phyloP scores from a whole-genome alignment of 768 basidiomycete species.

The Hypholoma sublateritium region DNA sequence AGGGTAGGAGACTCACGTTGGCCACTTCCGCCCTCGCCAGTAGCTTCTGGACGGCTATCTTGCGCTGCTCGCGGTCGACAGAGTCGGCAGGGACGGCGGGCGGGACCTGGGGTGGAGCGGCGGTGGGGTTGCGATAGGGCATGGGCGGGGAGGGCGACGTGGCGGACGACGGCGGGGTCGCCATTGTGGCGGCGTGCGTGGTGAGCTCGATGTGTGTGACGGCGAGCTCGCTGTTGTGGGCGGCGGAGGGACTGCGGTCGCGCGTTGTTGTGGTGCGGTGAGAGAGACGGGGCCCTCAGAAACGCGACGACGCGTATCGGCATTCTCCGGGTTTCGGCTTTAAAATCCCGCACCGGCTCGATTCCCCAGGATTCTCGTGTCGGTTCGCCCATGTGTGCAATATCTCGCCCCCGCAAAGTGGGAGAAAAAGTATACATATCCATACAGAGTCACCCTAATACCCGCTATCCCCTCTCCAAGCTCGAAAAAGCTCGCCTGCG shows the following conservation, averaged over 20 bases:
- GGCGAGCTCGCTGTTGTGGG: conserved; percentile 36
- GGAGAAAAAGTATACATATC: background rate
- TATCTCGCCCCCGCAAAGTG: background rate
- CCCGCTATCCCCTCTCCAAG: background rate
- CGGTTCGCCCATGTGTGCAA: background rate
- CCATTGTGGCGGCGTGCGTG: conserved; percentile 59
- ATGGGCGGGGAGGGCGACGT: conserved; percentile 82
- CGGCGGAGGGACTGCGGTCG: conserved; percentile 25
- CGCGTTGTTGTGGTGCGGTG: conserved; percentile 29
- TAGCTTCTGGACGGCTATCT: conserved; percentile 73
- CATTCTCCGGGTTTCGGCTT: conserved; percentile 45
- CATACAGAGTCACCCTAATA: background rate
- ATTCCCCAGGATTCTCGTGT: conserved; percentile 15
- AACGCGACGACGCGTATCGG: conserved; percentile 57
- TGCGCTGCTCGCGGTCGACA: conserved; percentile 57
- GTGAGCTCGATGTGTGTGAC: conserved; percentile 28
- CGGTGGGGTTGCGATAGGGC: conserved; percentile 52
- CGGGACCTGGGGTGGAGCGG: conserved; percentile 37
- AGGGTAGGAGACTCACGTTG: conserved; percentile 57
- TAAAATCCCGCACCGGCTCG: conserved; percentile 29
- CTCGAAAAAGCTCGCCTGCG: background rate
- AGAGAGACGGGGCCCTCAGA: conserved; percentile 35
- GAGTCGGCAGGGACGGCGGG: conserved; percentile 34
- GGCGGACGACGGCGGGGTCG: conserved; percentile 77
- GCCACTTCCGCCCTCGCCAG: conserved; percentile 77